phyloP scores from a whole-genome alignment of 768 basidiomycete species.

The Tremella yokohamensis region DNA sequence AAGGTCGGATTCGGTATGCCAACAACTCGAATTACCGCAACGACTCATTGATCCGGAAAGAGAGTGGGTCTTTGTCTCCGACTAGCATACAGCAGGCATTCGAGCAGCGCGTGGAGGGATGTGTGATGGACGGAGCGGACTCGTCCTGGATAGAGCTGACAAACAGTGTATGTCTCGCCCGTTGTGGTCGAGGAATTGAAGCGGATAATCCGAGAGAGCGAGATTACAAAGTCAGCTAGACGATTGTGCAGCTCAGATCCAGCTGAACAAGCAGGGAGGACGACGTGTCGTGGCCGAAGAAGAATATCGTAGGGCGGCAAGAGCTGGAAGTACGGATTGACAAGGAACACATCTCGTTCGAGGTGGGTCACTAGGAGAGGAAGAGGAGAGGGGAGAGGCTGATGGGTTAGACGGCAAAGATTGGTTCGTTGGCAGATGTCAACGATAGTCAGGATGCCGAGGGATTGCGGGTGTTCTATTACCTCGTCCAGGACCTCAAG shows the following conservation, averaged over 20 bases:
- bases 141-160: neutral
- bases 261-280: conserved; percentile 73
- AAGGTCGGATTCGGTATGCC: conserved; percentile 79
- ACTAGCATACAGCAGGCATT: too few relatives aligned
- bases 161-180: conserved; percentile 86
- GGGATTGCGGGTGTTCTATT: conserved; percentile 95
- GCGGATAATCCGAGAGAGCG: conserved; percentile 84
- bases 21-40: conserved; percentile 99
- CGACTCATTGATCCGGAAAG: conserved; percentile 96
- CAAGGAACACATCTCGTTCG: conserved; percentile 93
- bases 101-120: too few relatives aligned
- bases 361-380: conserved; percentile 58
- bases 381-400: conserved; percentile 7
- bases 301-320: conserved; percentile 97
- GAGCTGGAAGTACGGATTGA: conserved; percentile 93
- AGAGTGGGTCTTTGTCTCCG: conserved; percentile 75
- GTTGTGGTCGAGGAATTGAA: conserved; percentile 92
- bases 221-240: conserved; percentile 80
- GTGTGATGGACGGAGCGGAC: neutral
- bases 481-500: conserved; percentile 95
- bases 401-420: conserved; percentile 82
- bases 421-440: conserved; percentile 92
- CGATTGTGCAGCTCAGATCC: neutral
- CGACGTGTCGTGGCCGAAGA: conserved; percentile 97
- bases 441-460: conserved; percentile 97